Percentiles rank a stretch among this genome's conserved stretches.
phyloP scores from a whole-genome alignment of 345 rosid genomes.

The Acer yangbiense region DNA sequence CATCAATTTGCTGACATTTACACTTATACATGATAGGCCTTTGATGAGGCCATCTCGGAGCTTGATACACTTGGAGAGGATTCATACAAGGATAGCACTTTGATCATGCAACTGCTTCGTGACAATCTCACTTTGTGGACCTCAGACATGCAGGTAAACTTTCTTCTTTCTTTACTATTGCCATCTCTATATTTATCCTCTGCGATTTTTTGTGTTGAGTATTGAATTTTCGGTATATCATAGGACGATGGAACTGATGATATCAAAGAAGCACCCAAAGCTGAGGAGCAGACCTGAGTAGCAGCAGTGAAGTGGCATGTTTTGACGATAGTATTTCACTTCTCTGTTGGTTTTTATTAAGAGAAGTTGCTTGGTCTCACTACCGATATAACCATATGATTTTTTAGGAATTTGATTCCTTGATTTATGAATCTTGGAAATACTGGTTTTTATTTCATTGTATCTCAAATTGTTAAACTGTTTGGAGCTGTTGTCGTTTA shows the following conservation, averaged over 20 bases:
- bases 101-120: conserved; percentile 43
- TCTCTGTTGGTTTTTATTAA: conserved; percentile 37
- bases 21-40: conserved; percentile 24
- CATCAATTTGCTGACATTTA: not conserved
- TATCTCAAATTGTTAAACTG: conserved; percentile 16
- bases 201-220: not conserved
- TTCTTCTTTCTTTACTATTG: not conserved
- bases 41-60: conserved; percentile 41
- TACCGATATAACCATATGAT: conserved; percentile 8
- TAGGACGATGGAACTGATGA: conserved; percentile 53
- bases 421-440: conserved; percentile 17
- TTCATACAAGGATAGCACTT: conserved; percentile 42
- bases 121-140: conserved; percentile 44
- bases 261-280: conserved; percentile 45
- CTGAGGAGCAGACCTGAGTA: conserved; percentile 26
- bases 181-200: not conserved
- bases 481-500: conserved; percentile 15
- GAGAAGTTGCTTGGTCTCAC: conserved; percentile 40
- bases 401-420: conserved; percentile 19
- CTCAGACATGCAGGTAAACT: conserved; percentile 41
- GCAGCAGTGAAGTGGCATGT: conserved; percentile 35
- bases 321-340: conserved; percentile 13
- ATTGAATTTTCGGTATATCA: not conserved
- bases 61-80: conserved; percentile 41
- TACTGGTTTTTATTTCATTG: conserved; percentile 21